phyloP scores from a whole-genome alignment of 2,329 filamentous ascomycete genomes.

The Ophidiomyces ophidiicola region DNA sequence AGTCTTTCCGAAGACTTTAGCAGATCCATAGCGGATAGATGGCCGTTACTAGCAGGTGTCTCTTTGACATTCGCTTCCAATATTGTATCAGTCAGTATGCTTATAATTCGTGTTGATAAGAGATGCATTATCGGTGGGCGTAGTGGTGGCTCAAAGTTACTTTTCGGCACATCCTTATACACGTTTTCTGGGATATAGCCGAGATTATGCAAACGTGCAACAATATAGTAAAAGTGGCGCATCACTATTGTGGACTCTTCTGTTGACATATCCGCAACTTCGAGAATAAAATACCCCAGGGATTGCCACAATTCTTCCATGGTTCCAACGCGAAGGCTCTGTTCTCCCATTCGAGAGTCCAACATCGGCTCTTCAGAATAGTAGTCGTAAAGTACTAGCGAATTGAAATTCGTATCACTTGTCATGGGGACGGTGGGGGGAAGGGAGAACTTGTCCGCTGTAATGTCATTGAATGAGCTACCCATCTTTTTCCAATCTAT shows the following conservation, averaged over 20 bases:
- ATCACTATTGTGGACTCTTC: slow-evolving; percentile 30
- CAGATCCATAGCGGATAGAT: slow-evolving; percentile 30
- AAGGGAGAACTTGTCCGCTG: slow-evolving; percentile 11
- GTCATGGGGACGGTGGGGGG: not conserved
- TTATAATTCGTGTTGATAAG: slow-evolving; percentile 36
- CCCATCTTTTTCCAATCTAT: slow-evolving; percentile 20
- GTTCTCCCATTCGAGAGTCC: slow-evolving; percentile 12
- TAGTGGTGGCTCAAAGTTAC: slow-evolving; percentile 21
- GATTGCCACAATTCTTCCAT: slow-evolving; percentile 31
- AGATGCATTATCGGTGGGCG: slow-evolving; percentile 35
- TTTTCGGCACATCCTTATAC: slow-evolving; percentile 29
- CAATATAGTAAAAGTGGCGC: slow-evolving; percentile 33
- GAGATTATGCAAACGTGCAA: slow-evolving; percentile 36
- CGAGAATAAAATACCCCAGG: slow-evolving; percentile 31
- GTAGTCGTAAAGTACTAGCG: slow-evolving; percentile 10
- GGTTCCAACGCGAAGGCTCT: slow-evolving; percentile 13
- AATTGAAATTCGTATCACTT: not conserved
- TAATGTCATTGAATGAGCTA: slow-evolving; percentile 24
- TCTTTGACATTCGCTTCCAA: slow-evolving; percentile 33
- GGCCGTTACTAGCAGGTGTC: slow-evolving; percentile 28
- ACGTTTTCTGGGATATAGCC: slow-evolving; percentile 33
- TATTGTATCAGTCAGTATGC: slow-evolving; percentile 36
- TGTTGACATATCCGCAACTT: slow-evolving; percentile 27
- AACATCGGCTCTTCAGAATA: slow-evolving; percentile 14
- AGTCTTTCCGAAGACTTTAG: slow-evolving; percentile 26